Percentiles rank a stretch among this genome's conserved stretches.
Evolutionary conservation across 176 grass and related monocot species (phyloP).

Genomic region (Calamus simplicifolius): DNA sequence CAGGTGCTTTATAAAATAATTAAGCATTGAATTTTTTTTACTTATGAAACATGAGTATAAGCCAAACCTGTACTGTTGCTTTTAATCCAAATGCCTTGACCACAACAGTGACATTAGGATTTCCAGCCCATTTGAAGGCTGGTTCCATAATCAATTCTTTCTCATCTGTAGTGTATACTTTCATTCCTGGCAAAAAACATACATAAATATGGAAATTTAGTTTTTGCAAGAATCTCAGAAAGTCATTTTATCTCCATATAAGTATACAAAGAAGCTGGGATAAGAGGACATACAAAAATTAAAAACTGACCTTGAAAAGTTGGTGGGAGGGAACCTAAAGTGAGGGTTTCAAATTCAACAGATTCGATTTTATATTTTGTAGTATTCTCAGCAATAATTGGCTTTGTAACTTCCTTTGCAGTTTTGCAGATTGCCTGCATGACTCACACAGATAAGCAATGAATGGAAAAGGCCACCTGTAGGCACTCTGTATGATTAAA

Average conservation of each 20-base stretch:
- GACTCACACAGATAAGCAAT: slow-evolving; percentile 12
- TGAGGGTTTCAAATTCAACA: slow-evolving; percentile 76
- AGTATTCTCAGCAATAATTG: slow-evolving; percentile 81
- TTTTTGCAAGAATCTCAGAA: too few relatives aligned
- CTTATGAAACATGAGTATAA: slow-evolving; percentile 9
- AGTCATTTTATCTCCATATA: too few relatives aligned
- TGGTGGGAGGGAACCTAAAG: slow-evolving; percentile 65
- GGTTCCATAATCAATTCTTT: slow-evolving; percentile 84
- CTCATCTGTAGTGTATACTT: slow-evolving; percentile 72
- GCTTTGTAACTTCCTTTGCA: slow-evolving; percentile 67
- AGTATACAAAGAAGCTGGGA: too few relatives aligned
- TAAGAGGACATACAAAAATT: neutral
- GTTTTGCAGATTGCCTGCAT: slow-evolving; percentile 67
- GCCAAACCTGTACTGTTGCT: slow-evolving; percentile 54
- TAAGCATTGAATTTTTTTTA: neutral
- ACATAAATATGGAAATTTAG: too few relatives aligned
- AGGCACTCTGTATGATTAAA: neutral
- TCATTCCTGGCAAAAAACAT: slow-evolving; percentile 52
- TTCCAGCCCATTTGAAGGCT: slow-evolving; percentile 76
- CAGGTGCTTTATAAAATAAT: too few relatives aligned
- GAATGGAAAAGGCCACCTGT: neutral
- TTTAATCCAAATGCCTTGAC: slow-evolving; percentile 73
- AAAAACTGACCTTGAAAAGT: slow-evolving; percentile 58
- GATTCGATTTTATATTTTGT: slow-evolving; percentile 81
- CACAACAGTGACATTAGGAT: slow-evolving; percentile 75